Base-by-base conservation (phyloP, 2,329 filamentous ascomycete species). In the Samsoniella hepiali region DNA sequence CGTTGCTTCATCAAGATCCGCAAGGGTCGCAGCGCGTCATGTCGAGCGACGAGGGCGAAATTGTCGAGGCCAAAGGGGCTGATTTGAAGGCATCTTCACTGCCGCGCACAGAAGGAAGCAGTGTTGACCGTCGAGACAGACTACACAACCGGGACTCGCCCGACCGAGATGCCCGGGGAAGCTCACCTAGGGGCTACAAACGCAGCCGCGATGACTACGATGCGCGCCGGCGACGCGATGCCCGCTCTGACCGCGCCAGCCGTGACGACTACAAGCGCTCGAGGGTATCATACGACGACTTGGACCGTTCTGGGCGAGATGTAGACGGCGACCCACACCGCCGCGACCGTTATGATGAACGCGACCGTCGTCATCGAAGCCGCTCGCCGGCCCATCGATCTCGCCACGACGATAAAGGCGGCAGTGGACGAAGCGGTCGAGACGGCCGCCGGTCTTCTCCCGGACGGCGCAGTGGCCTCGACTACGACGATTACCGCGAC, bases 121-220 rank as follows among this genome's bases (percentile, higher is more conserved):
- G 84, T 86, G 88, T 96, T 96, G 91, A 96, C 91, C 90, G 89
- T 86, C 87, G 83, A 84, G 85, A 90, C 90, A 96, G 92, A 93
- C 84, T 79, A 79, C 86, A 84, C 78, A 82, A 78, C 76, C 84
- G 81, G 82, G 74, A 79, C 70, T 84, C 84, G 73, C 86, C 85
- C 67, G 85, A 85, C 69, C 83, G 84, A 51, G 72, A 78, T 77
- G 73, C 74, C 62, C 79, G 81, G 70, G 79, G 79, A 68, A 83
- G 79, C 70, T 89, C 88, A 54, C 87, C 88, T 64, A 83, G 82
- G 69, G 88, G 85, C 64, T 84, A 84, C 70, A 93, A 93, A 77
- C 84, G 90, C 68, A 75, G 81, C 58, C 84, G 83, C 70, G 86
- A 89, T 70, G 86, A 89, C 65, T 74, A 81, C 62, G 85, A 89